These are phyloP conservation scores for Dactylellina drechsleri DNA, from an alignment of 2,329 filamentous ascomycete species.

Conservation along the genomic window DNA sequence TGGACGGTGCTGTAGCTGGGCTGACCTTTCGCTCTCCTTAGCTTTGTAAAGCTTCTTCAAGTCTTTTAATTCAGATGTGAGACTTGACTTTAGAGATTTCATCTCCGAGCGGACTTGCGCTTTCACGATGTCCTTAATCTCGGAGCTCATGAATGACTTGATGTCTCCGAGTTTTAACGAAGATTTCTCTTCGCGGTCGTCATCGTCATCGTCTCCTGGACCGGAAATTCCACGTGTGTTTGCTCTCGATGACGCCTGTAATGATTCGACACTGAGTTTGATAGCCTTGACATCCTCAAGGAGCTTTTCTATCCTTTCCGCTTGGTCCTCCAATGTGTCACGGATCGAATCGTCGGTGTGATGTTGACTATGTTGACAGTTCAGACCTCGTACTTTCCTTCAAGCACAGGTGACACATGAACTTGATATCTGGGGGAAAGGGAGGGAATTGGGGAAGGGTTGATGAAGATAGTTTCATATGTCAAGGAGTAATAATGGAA, in stretches of 20 bases:
- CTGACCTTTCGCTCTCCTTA: conserved; percentile 47
- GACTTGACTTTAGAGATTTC: conserved; percentile 48
- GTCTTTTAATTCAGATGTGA: conserved; percentile 48
- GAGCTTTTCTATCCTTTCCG: conserved; percentile 52
- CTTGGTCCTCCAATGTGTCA: conserved; percentile 52
- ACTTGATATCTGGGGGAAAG: conserved; percentile 17
- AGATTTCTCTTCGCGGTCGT: conserved; percentile 30
- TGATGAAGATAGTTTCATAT: conserved; percentile 10
- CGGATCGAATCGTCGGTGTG: conserved; percentile 48
- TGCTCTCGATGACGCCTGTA: conserved; percentile 46
- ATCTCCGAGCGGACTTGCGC: conserved; percentile 53
- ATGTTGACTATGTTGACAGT: conserved; percentile 54
- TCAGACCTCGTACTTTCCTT: conserved; percentile 46
- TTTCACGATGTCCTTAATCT: conserved; percentile 54
- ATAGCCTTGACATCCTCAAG: conserved; percentile 52
- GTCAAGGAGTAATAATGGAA: conserved; percentile 10
- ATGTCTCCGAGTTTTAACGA: conserved; percentile 31
- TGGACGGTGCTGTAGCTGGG: background rate
- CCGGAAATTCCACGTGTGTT: conserved; percentile 46
- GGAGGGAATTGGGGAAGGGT: conserved; percentile 13
- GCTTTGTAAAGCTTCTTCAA: conserved; percentile 53
- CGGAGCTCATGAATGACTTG: conserved; percentile 38
- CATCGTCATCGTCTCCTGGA: conserved; percentile 35
- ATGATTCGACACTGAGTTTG: conserved; percentile 41
- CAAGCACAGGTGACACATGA: conserved; percentile 32